Percentiles rank a stretch among this genome's conserved stretches.
phyloP scores from a whole-genome alignment of 1,284 basidiomycete genomes.

The Chalciporus piperatoides region DNA sequence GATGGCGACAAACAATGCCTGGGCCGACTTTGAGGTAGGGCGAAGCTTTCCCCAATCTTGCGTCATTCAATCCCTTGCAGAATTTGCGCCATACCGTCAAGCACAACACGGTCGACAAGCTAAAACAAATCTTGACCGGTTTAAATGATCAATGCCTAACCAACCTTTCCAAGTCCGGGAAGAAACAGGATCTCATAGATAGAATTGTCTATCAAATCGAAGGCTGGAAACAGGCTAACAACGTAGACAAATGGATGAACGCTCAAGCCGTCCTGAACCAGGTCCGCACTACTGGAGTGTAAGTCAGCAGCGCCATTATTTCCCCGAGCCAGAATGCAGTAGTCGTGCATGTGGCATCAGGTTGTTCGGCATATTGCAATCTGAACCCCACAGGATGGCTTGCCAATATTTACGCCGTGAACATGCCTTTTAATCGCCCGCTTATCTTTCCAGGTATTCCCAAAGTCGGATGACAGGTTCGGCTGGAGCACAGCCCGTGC shows the following conservation, averaged over 20 bases:
- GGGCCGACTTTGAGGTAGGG: slow-evolving; percentile 37
- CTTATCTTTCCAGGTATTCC: slow-evolving; percentile 23
- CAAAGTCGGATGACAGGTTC: slow-evolving; percentile 26
- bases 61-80: slow-evolving; percentile 33
- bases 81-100: slow-evolving; percentile 45
- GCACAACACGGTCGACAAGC: slow-evolving; percentile 69
- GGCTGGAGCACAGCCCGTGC: slow-evolving; percentile 25
- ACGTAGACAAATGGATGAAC: slow-evolving; percentile 60
- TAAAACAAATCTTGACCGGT: slow-evolving; percentile 70
- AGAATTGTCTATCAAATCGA: slow-evolving; percentile 57
- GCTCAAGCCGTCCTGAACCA: slow-evolving; percentile 60
- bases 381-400: slow-evolving; percentile 6
- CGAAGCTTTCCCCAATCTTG: background rate
- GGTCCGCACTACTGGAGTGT: slow-evolving; percentile 59
- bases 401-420: slow-evolving; percentile 1
- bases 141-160: slow-evolving; percentile 72
- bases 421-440: slow-evolving; percentile 16
- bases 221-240: slow-evolving; percentile 50
- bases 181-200: slow-evolving; percentile 81
- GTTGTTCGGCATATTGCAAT: slow-evolving; percentile 3
- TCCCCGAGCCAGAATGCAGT: background rate
- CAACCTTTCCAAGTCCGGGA: slow-evolving; percentile 70
- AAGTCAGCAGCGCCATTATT: slow-evolving; percentile 36
- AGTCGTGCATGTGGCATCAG: slow-evolving; percentile 12
- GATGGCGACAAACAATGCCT: slow-evolving; percentile 31